phyloP scores from a whole-genome alignment of 257 asterid species.

The Fraxinus pennsylvanica region DNA sequence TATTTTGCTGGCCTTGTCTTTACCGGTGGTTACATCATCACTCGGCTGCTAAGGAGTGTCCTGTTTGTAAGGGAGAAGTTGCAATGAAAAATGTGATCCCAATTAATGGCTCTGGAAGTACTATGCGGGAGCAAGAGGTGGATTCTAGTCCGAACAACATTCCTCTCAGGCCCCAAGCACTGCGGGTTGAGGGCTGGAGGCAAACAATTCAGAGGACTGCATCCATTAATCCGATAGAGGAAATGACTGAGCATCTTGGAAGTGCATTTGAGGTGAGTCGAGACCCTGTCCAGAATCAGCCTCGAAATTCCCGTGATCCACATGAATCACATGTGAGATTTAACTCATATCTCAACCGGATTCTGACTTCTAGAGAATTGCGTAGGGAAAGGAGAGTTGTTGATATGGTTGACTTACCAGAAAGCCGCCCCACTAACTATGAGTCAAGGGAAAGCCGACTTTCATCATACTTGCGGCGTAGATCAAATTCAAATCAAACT shows the following conservation, averaged over 20 bases:
- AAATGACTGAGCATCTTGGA: conserved; percentile 77
- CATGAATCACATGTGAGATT: conserved; percentile 71
- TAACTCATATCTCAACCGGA: conserved; percentile 58
- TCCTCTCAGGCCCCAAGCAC: conserved; percentile 72
- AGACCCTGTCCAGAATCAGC: conserved; percentile 49
- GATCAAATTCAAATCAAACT: conserved; percentile 67
- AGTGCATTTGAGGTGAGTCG: conserved; percentile 49
- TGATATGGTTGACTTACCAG: conserved; percentile 60
- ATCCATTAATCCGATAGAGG: conserved; percentile 73
- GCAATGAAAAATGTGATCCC: conserved; percentile 73
- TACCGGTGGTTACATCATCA: conserved; percentile 83
- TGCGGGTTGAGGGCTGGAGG: conserved; percentile 78
- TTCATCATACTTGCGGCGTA: conserved; percentile 53
- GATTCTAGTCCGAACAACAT: conserved; percentile 59
- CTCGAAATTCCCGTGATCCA: conserved; percentile 35
- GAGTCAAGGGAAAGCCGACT: conserved; percentile 49
- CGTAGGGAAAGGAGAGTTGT: conserved; percentile 63
- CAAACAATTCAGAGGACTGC: conserved; percentile 70
- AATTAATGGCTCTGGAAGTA: conserved; percentile 70
- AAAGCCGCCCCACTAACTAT: conserved; percentile 45
- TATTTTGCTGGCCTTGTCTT: conserved; percentile 96
- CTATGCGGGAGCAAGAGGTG: conserved; percentile 36
- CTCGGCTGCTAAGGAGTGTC: conserved; percentile 91
- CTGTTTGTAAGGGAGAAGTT: conserved; percentile 97
- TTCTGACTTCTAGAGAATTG: conserved; percentile 72